Conservation (phyloP, 139 green algal genomes). For the Nannochloris sp. region DNA sequence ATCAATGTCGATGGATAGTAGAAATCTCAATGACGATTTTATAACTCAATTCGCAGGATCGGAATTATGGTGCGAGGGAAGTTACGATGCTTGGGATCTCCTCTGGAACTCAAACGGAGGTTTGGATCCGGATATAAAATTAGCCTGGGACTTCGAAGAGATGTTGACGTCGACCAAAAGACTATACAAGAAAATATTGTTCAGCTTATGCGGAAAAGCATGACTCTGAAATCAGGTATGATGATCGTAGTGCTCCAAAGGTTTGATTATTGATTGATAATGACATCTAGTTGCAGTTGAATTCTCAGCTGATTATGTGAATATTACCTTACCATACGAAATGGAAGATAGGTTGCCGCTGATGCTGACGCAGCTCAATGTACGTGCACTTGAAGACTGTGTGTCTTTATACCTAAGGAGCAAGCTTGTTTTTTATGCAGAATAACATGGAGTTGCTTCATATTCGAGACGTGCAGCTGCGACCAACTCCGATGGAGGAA, state of each 20-base stretch:
- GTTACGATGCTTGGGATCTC: constrained; percentile 74
- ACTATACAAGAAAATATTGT: constrained; percentile 4
- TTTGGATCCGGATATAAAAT: constrained; percentile 77
- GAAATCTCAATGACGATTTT: neutral
- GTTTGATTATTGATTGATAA: constrained; percentile 23
- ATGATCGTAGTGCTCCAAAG: neutral
- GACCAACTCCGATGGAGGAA: constrained; percentile 40
- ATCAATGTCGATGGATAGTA: constrained; percentile 5
- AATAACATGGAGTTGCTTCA: constrained; percentile 24
- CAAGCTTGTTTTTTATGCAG: constrained; percentile 14
- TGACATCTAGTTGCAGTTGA: constrained; percentile 17
- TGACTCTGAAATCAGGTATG: constrained; percentile 13
- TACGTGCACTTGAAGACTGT: neutral
- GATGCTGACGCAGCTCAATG: constrained; percentile 44
- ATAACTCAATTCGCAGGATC: constrained; percentile 35
- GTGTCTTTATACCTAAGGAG: no score
- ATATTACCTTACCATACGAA: constrained; percentile 47
- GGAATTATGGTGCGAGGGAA: constrained; percentile 85
- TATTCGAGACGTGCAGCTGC: constrained; percentile 61
- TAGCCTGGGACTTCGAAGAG: constrained; percentile 8
- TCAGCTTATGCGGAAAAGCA: constrained; percentile 16
- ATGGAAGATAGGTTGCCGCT: constrained; percentile 37
- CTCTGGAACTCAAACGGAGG: constrained; percentile 79
- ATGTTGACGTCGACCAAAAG: neutral
- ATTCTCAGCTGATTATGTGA: constrained; percentile 48